A percentile compares a stretch with the other conserved stretches of the same genome.
Conservation (phyloP, 2,329 filamentous ascomycete species). For the Aspergillus transmontanensis region DNA sequence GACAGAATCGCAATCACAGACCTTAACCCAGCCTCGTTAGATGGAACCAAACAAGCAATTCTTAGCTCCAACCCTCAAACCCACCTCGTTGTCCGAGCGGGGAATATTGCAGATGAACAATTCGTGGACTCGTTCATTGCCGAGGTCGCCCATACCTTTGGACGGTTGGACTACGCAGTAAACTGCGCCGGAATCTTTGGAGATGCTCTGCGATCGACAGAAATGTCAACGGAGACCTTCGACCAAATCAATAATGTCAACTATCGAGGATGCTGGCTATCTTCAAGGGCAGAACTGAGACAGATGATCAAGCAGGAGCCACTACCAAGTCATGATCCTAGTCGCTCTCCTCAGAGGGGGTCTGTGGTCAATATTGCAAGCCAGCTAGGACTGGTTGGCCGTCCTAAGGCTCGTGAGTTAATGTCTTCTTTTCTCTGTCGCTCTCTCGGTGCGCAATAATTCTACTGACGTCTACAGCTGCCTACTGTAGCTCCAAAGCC, state of each 20-base stretch:
- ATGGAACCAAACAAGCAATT: constrained; percentile 31
- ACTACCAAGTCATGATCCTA: constrained; percentile 40
- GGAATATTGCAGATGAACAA: constrained; percentile 52
- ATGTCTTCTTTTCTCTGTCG: not conserved
- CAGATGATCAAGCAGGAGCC: constrained; percentile 53
- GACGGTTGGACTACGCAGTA: constrained; percentile 58
- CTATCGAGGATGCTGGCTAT: constrained; percentile 56
- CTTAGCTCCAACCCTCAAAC: constrained; percentile 36
- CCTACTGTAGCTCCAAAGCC: constrained; percentile 61
- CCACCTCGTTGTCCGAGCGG: constrained; percentile 39
- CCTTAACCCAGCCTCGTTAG: constrained; percentile 46
- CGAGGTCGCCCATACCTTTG: constrained; percentile 39
- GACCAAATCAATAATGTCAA: constrained; percentile 59
- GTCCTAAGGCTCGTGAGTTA: constrained; percentile 48
- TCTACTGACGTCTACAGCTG: constrained; percentile 37
- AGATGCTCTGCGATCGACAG: constrained; percentile 33
- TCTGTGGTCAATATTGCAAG: constrained; percentile 57
- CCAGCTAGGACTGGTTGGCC: constrained; percentile 54
- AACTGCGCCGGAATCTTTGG: constrained; percentile 57
- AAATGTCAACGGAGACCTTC: constrained; percentile 53
- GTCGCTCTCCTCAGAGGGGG: constrained; percentile 45
- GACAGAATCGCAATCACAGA: constrained; percentile 58
- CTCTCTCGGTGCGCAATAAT: not conserved
- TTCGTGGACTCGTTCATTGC: constrained; percentile 45
- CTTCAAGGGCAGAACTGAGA: constrained; percentile 46